Base-by-base conservation (phyloP, 2,329 filamentous ascomycete species). In the Bipolaris victoriae region DNA sequence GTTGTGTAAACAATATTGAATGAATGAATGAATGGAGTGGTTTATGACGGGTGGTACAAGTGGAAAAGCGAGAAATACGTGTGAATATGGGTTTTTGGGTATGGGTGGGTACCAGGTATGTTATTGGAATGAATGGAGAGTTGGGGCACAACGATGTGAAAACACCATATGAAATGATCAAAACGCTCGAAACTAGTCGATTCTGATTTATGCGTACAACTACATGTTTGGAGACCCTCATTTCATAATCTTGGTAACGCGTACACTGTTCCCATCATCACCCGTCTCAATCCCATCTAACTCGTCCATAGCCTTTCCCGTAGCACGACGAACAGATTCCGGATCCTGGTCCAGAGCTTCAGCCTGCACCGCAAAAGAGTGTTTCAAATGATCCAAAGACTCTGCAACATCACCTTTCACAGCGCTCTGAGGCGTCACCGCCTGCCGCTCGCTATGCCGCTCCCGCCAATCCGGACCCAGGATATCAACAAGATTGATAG, bases 401-500 rank as follows among this genome's bases (percentile, higher is more conserved):
- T 41, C 47, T 9, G 40, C 40, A 13, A 39, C 24, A 16, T 46
- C 47, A 4, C 49, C 39, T 35, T 55, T 33, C 1, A 18, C 33
- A 29, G 24, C 33, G 16, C 20, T 26, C 3, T 45, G 18, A 7
- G 13, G n/a, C 2, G 15, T 39, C 35, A 13, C 9, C 7, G 9
- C n/a, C 1, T 45, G 39, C 29, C 18, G 33, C 10, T 43, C 35
- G 1, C 20, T 7, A 20, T 37, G 22, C 2, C 35, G 51, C 4
- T 43, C 18, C 40, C 47, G 44, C 56, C 49, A 57, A 4, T 41
- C 44, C n/a, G 41, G 33, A 22, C 56, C 57, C 52, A 60, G 26
- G 5, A 60, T 55, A 11, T 64, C 48, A 36, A 40, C 36, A 5
- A 63, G 26, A 13, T 52, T 56, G 24, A 66, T 35, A 7, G 40